phyloP scores from a whole-genome alignment of 139 green algal genomes.

The Volvox reticuliferus region DNA sequence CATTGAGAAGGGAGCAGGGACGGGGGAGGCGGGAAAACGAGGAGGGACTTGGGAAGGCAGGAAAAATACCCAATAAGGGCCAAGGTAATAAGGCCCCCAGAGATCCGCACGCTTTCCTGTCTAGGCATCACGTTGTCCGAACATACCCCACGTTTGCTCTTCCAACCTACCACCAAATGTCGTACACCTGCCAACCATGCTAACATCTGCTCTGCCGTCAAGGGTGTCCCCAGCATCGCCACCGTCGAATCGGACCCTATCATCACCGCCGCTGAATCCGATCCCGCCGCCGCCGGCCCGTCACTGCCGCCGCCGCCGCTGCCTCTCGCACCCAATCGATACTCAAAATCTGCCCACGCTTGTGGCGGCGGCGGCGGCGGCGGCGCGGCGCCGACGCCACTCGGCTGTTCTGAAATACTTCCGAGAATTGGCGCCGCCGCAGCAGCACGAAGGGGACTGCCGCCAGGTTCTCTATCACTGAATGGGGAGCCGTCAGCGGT shows the following conservation, averaged over 20 bases:
- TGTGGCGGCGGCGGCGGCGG: too few species aligned
- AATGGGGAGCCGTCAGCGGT: too few species aligned
- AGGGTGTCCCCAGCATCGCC: not conserved
- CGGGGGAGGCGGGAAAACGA: not conserved
- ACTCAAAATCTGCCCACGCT: conserved; percentile 29
- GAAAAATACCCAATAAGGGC: too few species aligned
- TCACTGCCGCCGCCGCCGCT: conserved; percentile 1
- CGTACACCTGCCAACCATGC: conserved; percentile 17
- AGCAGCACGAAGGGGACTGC: too few species aligned
- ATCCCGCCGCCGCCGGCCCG: not conserved
- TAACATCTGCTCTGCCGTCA: conserved; percentile 14
- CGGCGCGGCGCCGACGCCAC: not conserved
- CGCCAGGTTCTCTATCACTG: too few species aligned
- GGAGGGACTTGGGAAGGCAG: not conserved
- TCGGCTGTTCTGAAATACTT: not conserved
- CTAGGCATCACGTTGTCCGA: too few species aligned
- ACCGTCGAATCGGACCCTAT: too few species aligned
- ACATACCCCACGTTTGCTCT: too few species aligned
- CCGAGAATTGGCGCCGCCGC: not conserved
- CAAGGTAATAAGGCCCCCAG: too few species aligned
- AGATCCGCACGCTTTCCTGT: too few species aligned
- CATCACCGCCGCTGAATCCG: not conserved
- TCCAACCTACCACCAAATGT: not conserved
- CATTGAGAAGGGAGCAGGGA: not conserved
- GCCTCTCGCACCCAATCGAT: not conserved